Conservation (phyloP, 345 rosid species). For the Lagerstroemia speciosa region DNA sequence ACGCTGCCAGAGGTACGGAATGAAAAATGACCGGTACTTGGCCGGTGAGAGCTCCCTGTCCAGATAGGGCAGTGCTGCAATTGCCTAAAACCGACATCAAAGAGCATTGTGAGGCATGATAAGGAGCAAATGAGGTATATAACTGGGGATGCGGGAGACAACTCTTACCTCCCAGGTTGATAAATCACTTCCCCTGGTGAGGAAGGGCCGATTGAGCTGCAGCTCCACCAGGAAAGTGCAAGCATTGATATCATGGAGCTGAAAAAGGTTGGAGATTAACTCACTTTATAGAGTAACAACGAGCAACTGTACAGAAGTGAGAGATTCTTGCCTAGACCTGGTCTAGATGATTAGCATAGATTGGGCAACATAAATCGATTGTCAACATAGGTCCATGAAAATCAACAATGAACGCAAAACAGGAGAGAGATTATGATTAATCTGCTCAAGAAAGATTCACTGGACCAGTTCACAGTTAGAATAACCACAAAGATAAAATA, state of each 20-base stretch:
- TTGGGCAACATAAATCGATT: background rate
- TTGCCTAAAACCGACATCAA: constrained; percentile 32
- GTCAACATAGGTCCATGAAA: background rate
- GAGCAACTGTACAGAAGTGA: background rate
- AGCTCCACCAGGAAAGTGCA: constrained; percentile 89
- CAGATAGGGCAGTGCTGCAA: constrained; percentile 73
- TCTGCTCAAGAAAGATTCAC: background rate
- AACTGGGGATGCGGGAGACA: background rate
- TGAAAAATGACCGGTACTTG: constrained; percentile 73
- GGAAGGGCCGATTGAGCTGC: constrained; percentile 69
- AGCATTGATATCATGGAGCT: constrained; percentile 55
- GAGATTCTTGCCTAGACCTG: background rate
- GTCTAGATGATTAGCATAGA: background rate
- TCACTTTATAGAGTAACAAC: constrained; percentile 5
- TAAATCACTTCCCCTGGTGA: constrained; percentile 69
- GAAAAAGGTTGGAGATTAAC: constrained; percentile 11
- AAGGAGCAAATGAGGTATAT: background rate
- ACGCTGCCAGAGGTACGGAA: constrained; percentile 73
- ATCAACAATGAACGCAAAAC: background rate
- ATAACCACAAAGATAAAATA: background rate
- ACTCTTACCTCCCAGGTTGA: constrained; percentile 75
- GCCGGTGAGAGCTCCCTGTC: constrained; percentile 93
- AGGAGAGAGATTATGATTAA: background rate
- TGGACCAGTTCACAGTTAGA: background rate
- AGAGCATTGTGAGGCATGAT: background rate